Percentiles rank a stretch among this genome's conserved stretches.
Conservation (phyloP, 2,329 filamentous ascomycete species). For the Penicillium sp. region DNA sequence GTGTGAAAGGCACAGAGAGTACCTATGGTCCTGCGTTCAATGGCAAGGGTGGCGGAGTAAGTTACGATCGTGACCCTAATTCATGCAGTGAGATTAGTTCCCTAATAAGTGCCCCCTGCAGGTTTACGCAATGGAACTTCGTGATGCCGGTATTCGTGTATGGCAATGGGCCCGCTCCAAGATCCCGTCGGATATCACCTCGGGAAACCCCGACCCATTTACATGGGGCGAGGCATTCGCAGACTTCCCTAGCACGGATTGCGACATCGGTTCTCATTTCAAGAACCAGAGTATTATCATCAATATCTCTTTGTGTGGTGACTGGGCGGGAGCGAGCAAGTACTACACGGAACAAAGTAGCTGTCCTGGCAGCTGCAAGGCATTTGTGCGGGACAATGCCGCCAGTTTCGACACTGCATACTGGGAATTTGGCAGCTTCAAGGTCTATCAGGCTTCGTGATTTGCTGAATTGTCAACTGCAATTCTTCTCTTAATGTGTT, state of each 20-base stretch:
- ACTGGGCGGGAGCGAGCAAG: slow-evolving; percentile 44
- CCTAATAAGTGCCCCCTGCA: slow-evolving; percentile 7
- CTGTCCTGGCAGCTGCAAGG: slow-evolving; percentile 55
- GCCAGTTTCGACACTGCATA: slow-evolving; percentile 58
- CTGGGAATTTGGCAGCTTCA: slow-evolving; percentile 64
- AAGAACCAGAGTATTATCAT: slow-evolving; percentile 63
- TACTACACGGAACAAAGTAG: slow-evolving; percentile 34
- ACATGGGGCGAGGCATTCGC: slow-evolving; percentile 63
- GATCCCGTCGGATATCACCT: slow-evolving; percentile 55
- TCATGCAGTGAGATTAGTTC: no score
- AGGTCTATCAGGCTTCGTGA: slow-evolving; percentile 52
- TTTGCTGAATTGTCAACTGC: background rate
- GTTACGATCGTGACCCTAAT: slow-evolving; percentile 2
- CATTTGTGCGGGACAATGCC: slow-evolving; percentile 59
- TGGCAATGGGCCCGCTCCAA: slow-evolving; percentile 57
- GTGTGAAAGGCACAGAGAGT: slow-evolving; percentile 45
- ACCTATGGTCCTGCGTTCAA: slow-evolving; percentile 58
- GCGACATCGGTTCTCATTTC: slow-evolving; percentile 60
- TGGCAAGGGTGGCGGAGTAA: slow-evolving; percentile 52
- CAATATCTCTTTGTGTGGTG: slow-evolving; percentile 65
- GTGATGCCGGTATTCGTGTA: slow-evolving; percentile 60
- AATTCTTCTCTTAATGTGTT: background rate
- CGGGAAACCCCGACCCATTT: slow-evolving; percentile 56
- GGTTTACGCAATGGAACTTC: slow-evolving; percentile 62
- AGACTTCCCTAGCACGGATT: slow-evolving; percentile 64